Evolutionary conservation across 192 early-diverging fungal genomes (phyloP), one percentile per base, ranked within the genome.

Genomic region (Rhizoclosmatium globosum): DNA sequence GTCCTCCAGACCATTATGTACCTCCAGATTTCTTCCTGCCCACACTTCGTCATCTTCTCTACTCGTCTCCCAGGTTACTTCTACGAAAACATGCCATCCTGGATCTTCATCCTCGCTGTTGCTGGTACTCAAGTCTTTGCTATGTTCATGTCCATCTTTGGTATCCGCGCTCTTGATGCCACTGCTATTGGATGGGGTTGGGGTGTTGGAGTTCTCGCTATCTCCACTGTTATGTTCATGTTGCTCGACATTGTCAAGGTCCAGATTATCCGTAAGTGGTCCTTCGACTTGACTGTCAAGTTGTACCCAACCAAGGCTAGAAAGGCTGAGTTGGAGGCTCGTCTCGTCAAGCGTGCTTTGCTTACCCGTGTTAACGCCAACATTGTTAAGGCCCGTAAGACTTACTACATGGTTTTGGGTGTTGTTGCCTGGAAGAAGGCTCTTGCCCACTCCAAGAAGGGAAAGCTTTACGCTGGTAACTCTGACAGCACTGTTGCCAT

Each of bases 1-100:
- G 47, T 84, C 13, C 85, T 97, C 48, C 90, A 96, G 79, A 93
- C 96, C 42, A 94, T 96, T 81, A 97, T 98, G 92, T 97, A 98
- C 85, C 91, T 98, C 42, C 93, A 98, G 79, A 95, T 98, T 71
- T 96, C 94, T 7, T 95, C 94, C 19, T 93, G 91, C 75, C 95
- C 95, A 53, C 96, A 98, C 87, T 98, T 98, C 83, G 95, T 96
- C 46, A 98, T 98, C 78, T 98, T 98, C 87, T 97, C 95, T 3
- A 97, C 96, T 42, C 94, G 95, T 83, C 82, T 97, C 2, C 90
- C 93, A 41, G 92, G 93, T 56, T 95, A 90, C 83, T 96, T 94
- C 84, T 98, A 93, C 93, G 91, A 94, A 81, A 94, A 94, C 78
- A 85, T 91, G 82, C 97, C 97, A 4, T 90, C 90, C 61, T 87